A percentile compares a stretch with the other conserved stretches of the same genome.
Conservation (phyloP, 2,329 filamentous ascomycete species). For the Metarhizium album region DNA sequence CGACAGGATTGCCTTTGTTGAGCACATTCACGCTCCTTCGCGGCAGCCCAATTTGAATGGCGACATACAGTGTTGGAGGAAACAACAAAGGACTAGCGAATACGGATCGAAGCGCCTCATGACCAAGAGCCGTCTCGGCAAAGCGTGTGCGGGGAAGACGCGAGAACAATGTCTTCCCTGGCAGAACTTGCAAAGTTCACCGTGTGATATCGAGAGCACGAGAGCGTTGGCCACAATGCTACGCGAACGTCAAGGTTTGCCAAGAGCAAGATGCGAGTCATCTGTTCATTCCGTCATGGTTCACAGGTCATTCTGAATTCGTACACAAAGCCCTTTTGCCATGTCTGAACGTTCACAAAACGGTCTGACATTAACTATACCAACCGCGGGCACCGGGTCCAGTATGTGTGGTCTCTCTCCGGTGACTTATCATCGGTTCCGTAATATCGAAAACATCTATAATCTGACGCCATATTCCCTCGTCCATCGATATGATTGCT, state of each 20-base stretch:
- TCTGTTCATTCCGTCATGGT: neutral
- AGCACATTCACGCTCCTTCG: neutral
- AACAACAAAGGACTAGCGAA: neutral
- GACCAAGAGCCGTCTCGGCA: neutral
- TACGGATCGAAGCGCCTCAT: neutral
- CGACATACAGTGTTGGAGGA: neutral
- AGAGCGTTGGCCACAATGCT: neutral
- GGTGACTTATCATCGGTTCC: conserved; percentile 77
- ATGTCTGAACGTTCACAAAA: neutral
- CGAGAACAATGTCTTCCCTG: neutral
- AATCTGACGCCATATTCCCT: conserved; percentile 69
- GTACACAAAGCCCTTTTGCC: neutral
- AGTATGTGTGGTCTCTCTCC: conserved; percentile 45
- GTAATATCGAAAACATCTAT: conserved; percentile 65
- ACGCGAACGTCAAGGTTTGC: neutral
- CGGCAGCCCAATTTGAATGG: neutral
- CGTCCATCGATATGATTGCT: conserved; percentile 80
- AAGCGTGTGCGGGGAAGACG: neutral
- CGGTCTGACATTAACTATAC: conserved; percentile 43
- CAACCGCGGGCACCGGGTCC: conserved; percentile 50
- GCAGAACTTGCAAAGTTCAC: neutral
- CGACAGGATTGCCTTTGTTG: neutral
- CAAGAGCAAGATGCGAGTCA: neutral
- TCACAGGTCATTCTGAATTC: neutral
- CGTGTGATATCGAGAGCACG: neutral